Conservation (phyloP, 2,329 filamentous ascomycete species). For the Talaromyces sp. region DNA sequence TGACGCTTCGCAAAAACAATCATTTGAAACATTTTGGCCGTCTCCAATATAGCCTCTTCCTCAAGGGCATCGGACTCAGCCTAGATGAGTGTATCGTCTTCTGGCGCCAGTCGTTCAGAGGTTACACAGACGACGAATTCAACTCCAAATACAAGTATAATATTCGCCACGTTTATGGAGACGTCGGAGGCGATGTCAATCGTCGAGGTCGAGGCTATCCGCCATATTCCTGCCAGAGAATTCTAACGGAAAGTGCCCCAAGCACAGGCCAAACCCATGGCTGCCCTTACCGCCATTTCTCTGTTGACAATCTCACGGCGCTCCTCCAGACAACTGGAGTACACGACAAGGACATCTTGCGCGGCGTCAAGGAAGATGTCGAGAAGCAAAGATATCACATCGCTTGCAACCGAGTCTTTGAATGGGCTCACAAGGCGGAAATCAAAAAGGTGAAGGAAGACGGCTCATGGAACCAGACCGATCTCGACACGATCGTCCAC, state of each 20-base stretch:
- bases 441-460: slow-evolving; percentile 74
- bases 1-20: slow-evolving; percentile 75
- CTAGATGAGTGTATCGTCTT: slow-evolving; percentile 90
- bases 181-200: slow-evolving; percentile 89
- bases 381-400: slow-evolving; percentile 86
- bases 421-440: slow-evolving; percentile 74
- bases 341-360: slow-evolving; percentile 69
- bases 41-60: slow-evolving; percentile 90
- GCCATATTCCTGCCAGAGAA: slow-evolving; percentile 91
- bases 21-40: slow-evolving; percentile 93
- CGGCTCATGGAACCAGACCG: slow-evolving; percentile 63
- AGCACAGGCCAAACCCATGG: slow-evolving; percentile 86
- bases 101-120: slow-evolving; percentile 82
- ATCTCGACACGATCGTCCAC: slow-evolving; percentile 92
- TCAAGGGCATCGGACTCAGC: slow-evolving; percentile 89
- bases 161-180: slow-evolving; percentile 88
- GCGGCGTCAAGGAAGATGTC: slow-evolving; percentile 82
- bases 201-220: slow-evolving; percentile 82
- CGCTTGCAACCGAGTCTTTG: slow-evolving; percentile 94
- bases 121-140: slow-evolving; percentile 88
- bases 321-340: slow-evolving; percentile 77
- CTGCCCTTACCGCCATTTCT: slow-evolving; percentile 95
- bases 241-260: slow-evolving; percentile 82
- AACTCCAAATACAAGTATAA: slow-evolving; percentile 99
- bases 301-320: slow-evolving; percentile 73